A percentile compares a stretch with the other conserved stretches of the same genome.
These are phyloP conservation scores for Exophiala phaeomuriformis DNA, from an alignment of 2,329 filamentous ascomycete species.

Conservation along the genomic window DNA sequence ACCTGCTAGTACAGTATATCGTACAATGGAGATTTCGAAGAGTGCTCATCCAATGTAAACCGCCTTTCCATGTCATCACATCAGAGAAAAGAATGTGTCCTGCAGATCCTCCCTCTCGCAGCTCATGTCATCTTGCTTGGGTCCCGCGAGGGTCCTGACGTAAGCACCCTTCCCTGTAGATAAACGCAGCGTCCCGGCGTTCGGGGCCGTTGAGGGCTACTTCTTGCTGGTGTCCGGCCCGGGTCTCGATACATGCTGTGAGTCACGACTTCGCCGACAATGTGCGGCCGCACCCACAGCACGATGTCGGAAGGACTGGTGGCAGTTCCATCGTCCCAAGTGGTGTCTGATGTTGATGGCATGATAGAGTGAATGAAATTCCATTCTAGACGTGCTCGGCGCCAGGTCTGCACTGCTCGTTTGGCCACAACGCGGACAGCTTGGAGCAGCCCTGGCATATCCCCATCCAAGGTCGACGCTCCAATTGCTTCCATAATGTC, in stretches of 20 bases:
- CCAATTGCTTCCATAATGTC: conserved; percentile 51
- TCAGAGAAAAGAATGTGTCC: conserved; percentile 20
- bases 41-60: too few species aligned
- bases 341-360: conserved; percentile 33
- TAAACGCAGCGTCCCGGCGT: conserved; percentile 43
- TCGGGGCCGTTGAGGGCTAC: background rate
- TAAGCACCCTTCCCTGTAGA: conserved; percentile 44
- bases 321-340: conserved; percentile 19
- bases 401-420: conserved; percentile 52
- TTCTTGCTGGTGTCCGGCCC: conserved; percentile 30
- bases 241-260: conserved; percentile 42
- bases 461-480: conserved; percentile 46
- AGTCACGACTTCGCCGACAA: conserved; percentile 47
- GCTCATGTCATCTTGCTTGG: conserved; percentile 36
- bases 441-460: conserved; percentile 45
- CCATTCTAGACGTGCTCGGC: conserved; percentile 50
- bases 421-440: conserved; percentile 51
- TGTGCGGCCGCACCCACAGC: conserved; percentile 47
- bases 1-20: too few species aligned
- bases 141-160: conserved; percentile 44
- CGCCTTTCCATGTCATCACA: background rate
- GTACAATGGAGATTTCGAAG: too few species aligned
- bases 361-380: conserved; percentile 47
- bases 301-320: conserved; percentile 39
- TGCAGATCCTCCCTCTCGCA: conserved; percentile 18